These are phyloP conservation scores for Termitomyces sp. DNA, from an alignment of 768 basidiomycete genomes.

Conservation along the genomic window DNA sequence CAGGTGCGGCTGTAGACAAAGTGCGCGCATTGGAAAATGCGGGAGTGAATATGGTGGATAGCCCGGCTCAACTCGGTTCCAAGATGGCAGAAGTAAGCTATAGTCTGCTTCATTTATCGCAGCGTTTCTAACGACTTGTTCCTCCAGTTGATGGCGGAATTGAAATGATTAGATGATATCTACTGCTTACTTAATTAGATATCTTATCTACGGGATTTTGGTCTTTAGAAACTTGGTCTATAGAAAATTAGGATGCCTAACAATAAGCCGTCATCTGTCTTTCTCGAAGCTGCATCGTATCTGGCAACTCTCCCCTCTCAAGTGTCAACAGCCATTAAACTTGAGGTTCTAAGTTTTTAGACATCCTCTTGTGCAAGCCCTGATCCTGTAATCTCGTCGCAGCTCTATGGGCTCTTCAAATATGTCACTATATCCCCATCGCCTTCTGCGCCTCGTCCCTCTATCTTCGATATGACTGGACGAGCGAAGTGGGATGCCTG, in stretches of 20 bases:
- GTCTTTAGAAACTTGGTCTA: background rate
- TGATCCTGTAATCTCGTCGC: conserved; percentile 19
- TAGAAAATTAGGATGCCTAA: conserved; percentile 15
- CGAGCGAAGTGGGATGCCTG: conserved; percentile 89
- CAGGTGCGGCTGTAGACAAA: conserved; percentile 90
- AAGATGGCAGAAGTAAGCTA: conserved; percentile 79
- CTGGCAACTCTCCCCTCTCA: conserved; percentile 51
- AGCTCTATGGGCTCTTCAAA: conserved; percentile 89
- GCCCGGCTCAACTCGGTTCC: conserved; percentile 89
- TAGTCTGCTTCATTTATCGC: background rate
- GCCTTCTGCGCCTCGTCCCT: conserved; percentile 59
- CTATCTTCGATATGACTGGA: conserved; percentile 72
- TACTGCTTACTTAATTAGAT: conserved; percentile 16
- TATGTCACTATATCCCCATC: conserved; percentile 51
- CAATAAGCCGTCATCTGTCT: conserved; percentile 28
- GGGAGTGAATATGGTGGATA: conserved; percentile 90
- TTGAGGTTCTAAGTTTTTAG: conserved; percentile 56
- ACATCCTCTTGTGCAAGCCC: conserved; percentile 33
- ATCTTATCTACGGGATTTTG: conserved; percentile 2
- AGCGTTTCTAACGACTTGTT: conserved; percentile 2
- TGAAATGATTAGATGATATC: conserved; percentile 31
- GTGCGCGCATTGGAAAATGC: conserved; percentile 86
- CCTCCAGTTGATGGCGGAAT: conserved; percentile 65
- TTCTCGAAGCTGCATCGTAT: conserved; percentile 59
- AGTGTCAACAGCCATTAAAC: conserved; percentile 58